Conservation (phyloP, 2,329 filamentous ascomycete species). For the Stemphylium vesicarium region DNA sequence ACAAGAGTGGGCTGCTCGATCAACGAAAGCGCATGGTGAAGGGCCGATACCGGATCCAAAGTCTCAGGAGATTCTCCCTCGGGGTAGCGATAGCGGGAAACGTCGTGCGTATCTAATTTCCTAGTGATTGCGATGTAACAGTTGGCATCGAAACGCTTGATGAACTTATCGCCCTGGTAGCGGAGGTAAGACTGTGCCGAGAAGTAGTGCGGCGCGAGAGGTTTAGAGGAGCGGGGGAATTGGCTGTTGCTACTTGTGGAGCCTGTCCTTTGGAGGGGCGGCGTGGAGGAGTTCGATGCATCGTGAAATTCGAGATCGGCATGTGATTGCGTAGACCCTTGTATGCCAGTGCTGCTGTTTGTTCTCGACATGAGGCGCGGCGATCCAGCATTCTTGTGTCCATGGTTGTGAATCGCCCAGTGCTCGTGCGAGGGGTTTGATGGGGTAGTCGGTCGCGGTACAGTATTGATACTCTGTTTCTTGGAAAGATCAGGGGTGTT, state of each 20-base stretch:
- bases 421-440: constrained; percentile 51
- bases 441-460: constrained; percentile 56
- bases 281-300: constrained; percentile 45
- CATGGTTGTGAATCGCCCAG: constrained; percentile 61
- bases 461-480: constrained; percentile 80
- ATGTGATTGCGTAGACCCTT: constrained; percentile 27
- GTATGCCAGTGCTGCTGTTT: constrained; percentile 38
- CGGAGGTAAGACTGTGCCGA: constrained; percentile 97
- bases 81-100: constrained; percentile 74
- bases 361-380: constrained; percentile 49
- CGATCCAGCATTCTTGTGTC: constrained; percentile 56
- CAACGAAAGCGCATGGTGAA: constrained; percentile 73
- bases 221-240: constrained; percentile 46
- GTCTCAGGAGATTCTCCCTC: constrained; percentile 36
- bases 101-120: constrained; percentile 96
- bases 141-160: constrained; percentile 95
- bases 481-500: constrained; percentile 88
- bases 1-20: constrained; percentile 91
- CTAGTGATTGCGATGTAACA: constrained; percentile 99
- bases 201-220: constrained; percentile 75
- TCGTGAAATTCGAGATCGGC: constrained; percentile 57
- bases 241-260: constrained; percentile 15
- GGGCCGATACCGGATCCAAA: constrained; percentile 61
- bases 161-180: constrained; percentile 96
- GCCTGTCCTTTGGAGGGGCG: constrained; percentile 22